These are phyloP conservation scores for Termitomyces sp. DNA, from an alignment of 768 basidiomycete genomes.

Conservation along the genomic window DNA sequence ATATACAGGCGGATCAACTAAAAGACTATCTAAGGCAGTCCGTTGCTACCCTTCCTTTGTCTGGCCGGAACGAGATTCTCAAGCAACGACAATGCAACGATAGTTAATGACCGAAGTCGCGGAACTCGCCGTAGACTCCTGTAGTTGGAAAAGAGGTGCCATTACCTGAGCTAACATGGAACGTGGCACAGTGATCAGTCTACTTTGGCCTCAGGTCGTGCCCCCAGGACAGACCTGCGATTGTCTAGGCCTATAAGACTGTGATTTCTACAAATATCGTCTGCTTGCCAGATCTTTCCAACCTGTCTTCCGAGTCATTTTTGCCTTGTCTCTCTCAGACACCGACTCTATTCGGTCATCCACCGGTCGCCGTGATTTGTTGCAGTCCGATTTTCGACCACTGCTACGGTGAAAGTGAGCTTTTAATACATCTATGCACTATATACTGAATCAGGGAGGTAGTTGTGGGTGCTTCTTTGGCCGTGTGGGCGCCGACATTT, in stretches of 20 bases:
- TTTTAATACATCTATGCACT: background rate
- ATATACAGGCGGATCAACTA: background rate
- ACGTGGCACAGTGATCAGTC: conserved; percentile 13
- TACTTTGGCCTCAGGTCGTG: conserved; percentile 5
- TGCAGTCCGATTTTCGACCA: background rate
- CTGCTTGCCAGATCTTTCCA: background rate
- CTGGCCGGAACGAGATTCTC: conserved; percentile 7
- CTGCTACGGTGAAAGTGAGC: background rate
- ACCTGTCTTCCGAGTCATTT: background rate
- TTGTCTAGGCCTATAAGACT: conserved; percentile 2
- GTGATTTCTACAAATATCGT: conserved; percentile 6
- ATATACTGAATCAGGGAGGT: background rate
- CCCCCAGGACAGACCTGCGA: conserved; percentile 8
- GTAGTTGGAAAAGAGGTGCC: conserved; percentile 9
- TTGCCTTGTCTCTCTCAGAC: background rate
- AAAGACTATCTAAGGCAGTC: conserved; percentile 3
- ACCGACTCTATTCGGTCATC: background rate
- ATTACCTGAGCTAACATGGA: conserved; percentile 12
- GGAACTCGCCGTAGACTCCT: conserved; percentile 15
- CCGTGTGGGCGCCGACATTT: conserved; percentile 29
- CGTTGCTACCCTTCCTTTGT: conserved; percentile 16
- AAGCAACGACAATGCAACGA: conserved; percentile 8
- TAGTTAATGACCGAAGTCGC: conserved; percentile 7
- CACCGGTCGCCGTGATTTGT: background rate
- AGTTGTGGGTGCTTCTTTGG: conserved; percentile 31